These are phyloP conservation scores for Rhizopus stolonifer DNA, from an alignment of 371 early-diverging fungal species.

Conservation along the genomic window DNA sequence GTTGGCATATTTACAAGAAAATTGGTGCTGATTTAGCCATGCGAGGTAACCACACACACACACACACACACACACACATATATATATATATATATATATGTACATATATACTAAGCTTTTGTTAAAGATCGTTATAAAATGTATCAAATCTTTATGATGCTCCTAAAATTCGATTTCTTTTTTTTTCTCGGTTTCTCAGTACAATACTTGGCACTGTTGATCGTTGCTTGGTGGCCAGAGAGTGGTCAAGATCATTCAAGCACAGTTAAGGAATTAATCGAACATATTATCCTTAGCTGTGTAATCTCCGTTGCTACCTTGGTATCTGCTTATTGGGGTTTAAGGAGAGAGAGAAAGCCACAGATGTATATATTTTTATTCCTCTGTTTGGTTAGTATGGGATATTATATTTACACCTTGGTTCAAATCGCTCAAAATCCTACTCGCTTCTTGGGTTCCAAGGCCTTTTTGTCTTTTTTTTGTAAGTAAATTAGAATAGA, in stretches of 20 bases:
- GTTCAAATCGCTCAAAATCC: slow-evolving; percentile 63
- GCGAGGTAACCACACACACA: slow-evolving; percentile 56
- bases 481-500: slow-evolving; percentile 23
- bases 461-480: slow-evolving; percentile 73
- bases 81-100: no score
- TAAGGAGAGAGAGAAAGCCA: slow-evolving; percentile 59
- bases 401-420: slow-evolving; percentile 73
- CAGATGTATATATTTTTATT: slow-evolving; percentile 62
- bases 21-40: slow-evolving; percentile 90
- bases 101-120: no score
- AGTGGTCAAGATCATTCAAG: slow-evolving; percentile 56
- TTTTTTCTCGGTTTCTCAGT: slow-evolving; percentile 85
- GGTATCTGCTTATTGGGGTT: slow-evolving; percentile 74
- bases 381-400: slow-evolving; percentile 54
- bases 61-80: no score
- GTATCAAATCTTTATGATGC: slow-evolving; percentile 85
- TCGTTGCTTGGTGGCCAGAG: slow-evolving; percentile 53
- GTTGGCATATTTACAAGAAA: slow-evolving; percentile 91
- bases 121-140: slow-evolving; percentile 71
- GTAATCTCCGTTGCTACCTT: slow-evolving; percentile 71
- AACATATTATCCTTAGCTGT: slow-evolving; percentile 76
- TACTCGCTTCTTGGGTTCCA: slow-evolving; percentile 52
- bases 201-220: slow-evolving; percentile 80
- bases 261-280: slow-evolving; percentile 35
- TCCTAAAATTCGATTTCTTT: slow-evolving; percentile 87